Conservation (phyloP, 345 rosid species). For the Brassica juncea region DNA sequence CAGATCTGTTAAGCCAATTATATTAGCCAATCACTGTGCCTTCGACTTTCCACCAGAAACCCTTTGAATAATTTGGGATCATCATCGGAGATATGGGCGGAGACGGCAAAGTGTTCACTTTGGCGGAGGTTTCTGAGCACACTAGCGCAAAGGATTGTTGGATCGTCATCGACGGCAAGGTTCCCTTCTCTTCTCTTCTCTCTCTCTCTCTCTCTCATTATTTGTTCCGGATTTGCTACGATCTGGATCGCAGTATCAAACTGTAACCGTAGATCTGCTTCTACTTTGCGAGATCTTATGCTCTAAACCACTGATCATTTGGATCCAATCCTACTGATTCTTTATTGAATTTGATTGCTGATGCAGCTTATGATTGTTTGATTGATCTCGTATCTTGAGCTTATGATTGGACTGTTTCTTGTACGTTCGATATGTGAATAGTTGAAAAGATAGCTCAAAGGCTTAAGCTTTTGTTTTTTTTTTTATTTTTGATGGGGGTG, state of each 20-base stretch:
- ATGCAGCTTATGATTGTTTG: neutral
- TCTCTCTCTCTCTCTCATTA: neutral
- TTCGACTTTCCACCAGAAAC: neutral
- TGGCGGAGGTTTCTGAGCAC: conserved; percentile 78
- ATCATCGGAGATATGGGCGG: conserved; percentile 57
- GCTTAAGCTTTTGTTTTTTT: neutral
- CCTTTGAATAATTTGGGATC: neutral
- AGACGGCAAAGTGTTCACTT: conserved; percentile 57
- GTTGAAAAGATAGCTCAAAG: neutral
- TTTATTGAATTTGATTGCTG: neutral
- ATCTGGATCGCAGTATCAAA: neutral
- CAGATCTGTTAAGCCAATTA: neutral
- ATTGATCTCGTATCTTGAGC: neutral
- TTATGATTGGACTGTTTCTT: neutral
- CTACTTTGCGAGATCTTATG: neutral
- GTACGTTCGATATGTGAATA: no score
- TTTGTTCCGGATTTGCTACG: neutral
- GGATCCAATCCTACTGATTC: neutral
- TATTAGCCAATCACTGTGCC: neutral
- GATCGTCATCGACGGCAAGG: conserved; percentile 92
- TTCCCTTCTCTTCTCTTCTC: conserved; percentile 24
- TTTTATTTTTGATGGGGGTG: neutral
- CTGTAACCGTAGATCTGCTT: conserved; percentile 17
- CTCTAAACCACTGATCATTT: neutral
- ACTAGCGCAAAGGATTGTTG: conserved; percentile 68